Percentiles rank a stretch among this genome's conserved stretches.
Conservation (phyloP, 2,329 filamentous ascomycete genomes). For the Westerdykella ornata region DNA sequence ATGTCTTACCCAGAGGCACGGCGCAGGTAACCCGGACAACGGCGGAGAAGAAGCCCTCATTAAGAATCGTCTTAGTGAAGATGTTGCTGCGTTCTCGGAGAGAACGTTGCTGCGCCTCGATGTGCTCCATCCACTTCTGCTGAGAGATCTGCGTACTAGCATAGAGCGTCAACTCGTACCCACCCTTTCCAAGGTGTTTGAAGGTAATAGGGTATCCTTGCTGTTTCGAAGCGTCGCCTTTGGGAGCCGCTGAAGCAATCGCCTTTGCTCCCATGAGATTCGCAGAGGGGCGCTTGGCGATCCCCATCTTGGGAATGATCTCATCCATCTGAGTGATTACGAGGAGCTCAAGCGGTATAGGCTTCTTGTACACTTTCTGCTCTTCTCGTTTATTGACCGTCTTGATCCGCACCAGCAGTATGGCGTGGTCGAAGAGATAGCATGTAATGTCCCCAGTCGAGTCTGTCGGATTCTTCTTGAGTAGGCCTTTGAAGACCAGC, state of each 20-base stretch:
- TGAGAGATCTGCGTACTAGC: constrained; percentile 78
- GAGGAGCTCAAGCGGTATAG: constrained; percentile 87
- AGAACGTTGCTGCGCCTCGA: constrained; percentile 82
- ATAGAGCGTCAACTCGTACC: constrained; percentile 86
- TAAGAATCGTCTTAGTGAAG: constrained; percentile 61
- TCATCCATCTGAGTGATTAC: constrained; percentile 97
- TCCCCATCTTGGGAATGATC: constrained; percentile 72
- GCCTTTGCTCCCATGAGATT: constrained; percentile 55
- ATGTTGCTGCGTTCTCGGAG: constrained; percentile 69
- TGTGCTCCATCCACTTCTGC: constrained; percentile 95
- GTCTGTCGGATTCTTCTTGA: constrained; percentile 90
- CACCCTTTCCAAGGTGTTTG: constrained; percentile 88
- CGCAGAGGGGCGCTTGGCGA: constrained; percentile 80
- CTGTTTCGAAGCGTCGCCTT: constrained; percentile 41
- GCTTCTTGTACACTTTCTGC: constrained; percentile 88
- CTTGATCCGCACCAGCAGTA: constrained; percentile 86
- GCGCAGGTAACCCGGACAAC: constrained; percentile 90
- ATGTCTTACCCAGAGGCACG: constrained; percentile 70
- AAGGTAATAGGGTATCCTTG: constrained; percentile 95
- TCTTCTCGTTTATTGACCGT: constrained; percentile 89
- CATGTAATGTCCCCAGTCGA: constrained; percentile 77
- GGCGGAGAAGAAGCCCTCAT: constrained; percentile 85
- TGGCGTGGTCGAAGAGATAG: constrained; percentile 93
- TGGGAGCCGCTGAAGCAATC: constrained; percentile 43
- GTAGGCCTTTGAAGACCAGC: constrained; percentile 84